A percentile compares a stretch with the other conserved stretches of the same genome.
phyloP scores from a whole-genome alignment of 2,329 filamentous ascomycete species.

The Hortaea sp. region DNA sequence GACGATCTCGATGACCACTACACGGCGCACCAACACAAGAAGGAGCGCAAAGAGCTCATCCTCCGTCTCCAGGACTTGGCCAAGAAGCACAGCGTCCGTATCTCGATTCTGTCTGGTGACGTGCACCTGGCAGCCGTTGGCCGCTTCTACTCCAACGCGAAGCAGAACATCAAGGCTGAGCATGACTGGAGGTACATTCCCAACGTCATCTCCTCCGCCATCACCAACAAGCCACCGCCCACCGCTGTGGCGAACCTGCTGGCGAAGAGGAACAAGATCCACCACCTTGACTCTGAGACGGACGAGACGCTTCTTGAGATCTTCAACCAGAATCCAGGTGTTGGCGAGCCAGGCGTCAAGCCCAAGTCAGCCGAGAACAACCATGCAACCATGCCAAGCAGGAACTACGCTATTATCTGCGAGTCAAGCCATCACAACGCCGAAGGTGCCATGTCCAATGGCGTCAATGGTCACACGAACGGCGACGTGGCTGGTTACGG shows the following conservation, averaged over 20 bases:
- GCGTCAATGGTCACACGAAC: slow-evolving; percentile 17
- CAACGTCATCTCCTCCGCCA: slow-evolving; percentile 54
- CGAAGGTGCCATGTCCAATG: slow-evolving; percentile 18
- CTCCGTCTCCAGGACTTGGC: slow-evolving; percentile 52
- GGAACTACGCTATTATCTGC: slow-evolving; percentile 55
- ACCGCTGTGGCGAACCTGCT: slow-evolving; percentile 55
- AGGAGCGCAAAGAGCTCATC: slow-evolving; percentile 67
- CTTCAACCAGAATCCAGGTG: slow-evolving; percentile 50
- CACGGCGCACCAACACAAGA: slow-evolving; percentile 83
- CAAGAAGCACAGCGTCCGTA: slow-evolving; percentile 44
- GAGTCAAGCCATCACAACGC: slow-evolving; percentile 33
- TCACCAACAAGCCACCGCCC: slow-evolving; percentile 59
- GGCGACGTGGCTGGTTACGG: slow-evolving; percentile 10
- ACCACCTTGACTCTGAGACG: slow-evolving; percentile 52
- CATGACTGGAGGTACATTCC: slow-evolving; percentile 54
- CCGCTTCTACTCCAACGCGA: slow-evolving; percentile 54
- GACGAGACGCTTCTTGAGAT: slow-evolving; percentile 55
- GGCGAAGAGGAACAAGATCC: slow-evolving; percentile 54
- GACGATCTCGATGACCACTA: slow-evolving; percentile 65
- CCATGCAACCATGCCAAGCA: slow-evolving; percentile 69
- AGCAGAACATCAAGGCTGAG: slow-evolving; percentile 45
- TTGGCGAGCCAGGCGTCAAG: slow-evolving; percentile 31
- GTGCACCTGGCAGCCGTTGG: slow-evolving; percentile 55
- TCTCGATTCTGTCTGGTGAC: slow-evolving; percentile 55
- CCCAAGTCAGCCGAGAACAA: slow-evolving; percentile 63